Evolutionary conservation across 2,329 filamentous ascomycete species (phyloP), one percentile per base, ranked within the genome.

Genomic region (Byssoonygena ceratinophila): DNA sequence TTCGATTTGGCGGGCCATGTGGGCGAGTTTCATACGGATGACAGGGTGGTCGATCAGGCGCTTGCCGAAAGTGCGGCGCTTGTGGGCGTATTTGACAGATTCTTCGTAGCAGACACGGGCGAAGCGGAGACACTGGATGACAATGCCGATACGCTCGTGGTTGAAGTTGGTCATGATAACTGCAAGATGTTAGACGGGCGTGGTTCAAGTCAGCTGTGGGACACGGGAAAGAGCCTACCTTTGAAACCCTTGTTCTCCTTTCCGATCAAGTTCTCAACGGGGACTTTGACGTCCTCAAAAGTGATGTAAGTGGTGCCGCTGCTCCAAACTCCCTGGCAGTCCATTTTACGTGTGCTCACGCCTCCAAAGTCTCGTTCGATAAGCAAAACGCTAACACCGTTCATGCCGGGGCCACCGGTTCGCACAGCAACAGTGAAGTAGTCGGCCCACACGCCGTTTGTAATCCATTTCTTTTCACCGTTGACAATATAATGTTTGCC

Each of bases 111-210:
- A 96, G 60, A 97, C 91, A 60, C 92, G 89, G 40, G 87, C 84
- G 80, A 98, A 97, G 64, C 92, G 89, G 59, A 96, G 71, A 64
- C 84, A 94, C 73, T 98, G 92, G 75, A 97, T 97, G 73, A 97
- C 90, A 71, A 98, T 97, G 57, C 92, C 92, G 62, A 98, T 90
- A 58, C 92, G 87, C 75, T 98, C 92, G 77, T 97, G 92, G 80
- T 97, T 97, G 78, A 96, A 96, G 79, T 96, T 96, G 68, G 88
- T 96, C 91, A 97, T 97, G 77, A 98, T 91, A 66, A 94, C 89
- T 80, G 55, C 51, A 46, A 29, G 20, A n/a, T 34, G 39, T 54
- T 46, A 55, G 55, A 25, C 6, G 40, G n/a, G 11, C n/a, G n/a
- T n/a, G 12, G 27, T 14, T 14, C 34, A 14, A 12, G 7, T 34